These are phyloP conservation scores for Colletotrichum sp. DNA, from an alignment of 2,329 filamentous ascomycete genomes.

Conservation along the genomic window DNA sequence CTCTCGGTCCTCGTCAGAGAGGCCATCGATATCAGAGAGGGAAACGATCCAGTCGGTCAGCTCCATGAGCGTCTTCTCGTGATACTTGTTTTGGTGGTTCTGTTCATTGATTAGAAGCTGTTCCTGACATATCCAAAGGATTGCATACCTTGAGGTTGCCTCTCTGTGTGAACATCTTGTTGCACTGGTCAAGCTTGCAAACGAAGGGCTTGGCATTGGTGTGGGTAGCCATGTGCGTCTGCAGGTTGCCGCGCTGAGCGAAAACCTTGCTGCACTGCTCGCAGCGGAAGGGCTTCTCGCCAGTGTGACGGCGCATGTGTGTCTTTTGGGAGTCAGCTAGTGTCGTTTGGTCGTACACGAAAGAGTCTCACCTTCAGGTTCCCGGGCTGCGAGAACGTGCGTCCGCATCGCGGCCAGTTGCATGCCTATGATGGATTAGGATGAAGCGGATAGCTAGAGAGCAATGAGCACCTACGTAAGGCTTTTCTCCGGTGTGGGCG, in stretches of 20 bases:
- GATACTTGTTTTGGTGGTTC: constrained; percentile 95
- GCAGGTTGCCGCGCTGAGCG: constrained; percentile 84
- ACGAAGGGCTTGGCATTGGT: constrained; percentile 77
- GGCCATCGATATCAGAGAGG: constrained; percentile 63
- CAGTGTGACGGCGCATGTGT: constrained; percentile 86
- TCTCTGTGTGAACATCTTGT: constrained; percentile 86
- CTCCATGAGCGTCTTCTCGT: constrained; percentile 72
- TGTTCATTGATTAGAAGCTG: constrained; percentile 35
- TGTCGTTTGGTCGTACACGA: neutral
- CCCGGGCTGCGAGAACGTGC: constrained; percentile 86
- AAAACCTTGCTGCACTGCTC: constrained; percentile 82
- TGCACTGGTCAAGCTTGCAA: constrained; percentile 83
- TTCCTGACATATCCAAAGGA: neutral
- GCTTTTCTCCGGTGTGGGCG: constrained; percentile 88
- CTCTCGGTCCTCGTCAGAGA: constrained; percentile 73
- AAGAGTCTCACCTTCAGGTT: constrained; percentile 76
- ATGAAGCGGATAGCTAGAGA: neutral
- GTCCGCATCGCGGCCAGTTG: constrained; percentile 74
- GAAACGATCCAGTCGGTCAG: constrained; percentile 75
- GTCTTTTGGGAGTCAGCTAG: constrained; percentile 56
- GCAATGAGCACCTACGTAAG: constrained; percentile 70
- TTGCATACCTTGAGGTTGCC: constrained; percentile 84
- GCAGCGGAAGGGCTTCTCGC: constrained; percentile 84
- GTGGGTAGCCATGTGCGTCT: constrained; percentile 84
- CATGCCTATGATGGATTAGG: constrained; percentile 59